phyloP scores from a whole-genome alignment of 352 stramenopile species.

The Pythium aristosporum region DNA sequence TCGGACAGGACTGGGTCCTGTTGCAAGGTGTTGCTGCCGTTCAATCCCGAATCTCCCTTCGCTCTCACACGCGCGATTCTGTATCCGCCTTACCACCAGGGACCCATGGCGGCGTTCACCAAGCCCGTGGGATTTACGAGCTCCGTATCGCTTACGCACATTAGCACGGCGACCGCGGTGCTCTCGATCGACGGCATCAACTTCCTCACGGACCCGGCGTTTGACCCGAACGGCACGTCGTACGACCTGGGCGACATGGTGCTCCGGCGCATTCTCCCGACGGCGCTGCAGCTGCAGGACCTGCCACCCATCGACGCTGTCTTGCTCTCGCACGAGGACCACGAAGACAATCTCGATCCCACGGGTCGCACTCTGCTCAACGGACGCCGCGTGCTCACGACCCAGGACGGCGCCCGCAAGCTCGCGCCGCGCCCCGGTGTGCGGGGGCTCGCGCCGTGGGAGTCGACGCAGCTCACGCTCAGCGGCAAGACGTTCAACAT shows the following conservation, averaged over 20 bases:
- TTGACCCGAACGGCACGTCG: conserved; percentile 28
- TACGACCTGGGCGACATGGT: conserved; percentile 19
- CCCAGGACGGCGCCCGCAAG: conserved; percentile 38
- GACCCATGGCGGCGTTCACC: background rate
- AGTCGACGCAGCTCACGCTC: conserved; percentile 30
- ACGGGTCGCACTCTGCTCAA: conserved; percentile 37
- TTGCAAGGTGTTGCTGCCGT: too few species aligned
- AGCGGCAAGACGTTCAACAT: conserved; percentile 38
- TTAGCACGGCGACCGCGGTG: conserved; percentile 36
- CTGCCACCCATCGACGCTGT: conserved; percentile 35
- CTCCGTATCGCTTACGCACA: conserved; percentile 39
- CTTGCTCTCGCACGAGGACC: conserved; percentile 42
- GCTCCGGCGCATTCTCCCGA: conserved; percentile 25
- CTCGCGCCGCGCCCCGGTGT: conserved; percentile 39
- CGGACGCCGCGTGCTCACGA: conserved; percentile 40
- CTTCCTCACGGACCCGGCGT: conserved; percentile 39
- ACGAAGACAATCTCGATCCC: conserved; percentile 40
- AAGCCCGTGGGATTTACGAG: conserved; percentile 14
- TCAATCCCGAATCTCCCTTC: too few species aligned
- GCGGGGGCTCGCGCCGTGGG: conserved; percentile 32
- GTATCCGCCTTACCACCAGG: too few species aligned
- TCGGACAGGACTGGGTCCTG: too few species aligned
- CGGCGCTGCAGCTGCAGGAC: conserved; percentile 29
- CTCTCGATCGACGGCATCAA: conserved; percentile 42
- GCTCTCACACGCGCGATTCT: too few species aligned